Evolutionary conservation across 148 eudicot species (phyloP).

Genomic region (Camellia lanceoleosa): DNA sequence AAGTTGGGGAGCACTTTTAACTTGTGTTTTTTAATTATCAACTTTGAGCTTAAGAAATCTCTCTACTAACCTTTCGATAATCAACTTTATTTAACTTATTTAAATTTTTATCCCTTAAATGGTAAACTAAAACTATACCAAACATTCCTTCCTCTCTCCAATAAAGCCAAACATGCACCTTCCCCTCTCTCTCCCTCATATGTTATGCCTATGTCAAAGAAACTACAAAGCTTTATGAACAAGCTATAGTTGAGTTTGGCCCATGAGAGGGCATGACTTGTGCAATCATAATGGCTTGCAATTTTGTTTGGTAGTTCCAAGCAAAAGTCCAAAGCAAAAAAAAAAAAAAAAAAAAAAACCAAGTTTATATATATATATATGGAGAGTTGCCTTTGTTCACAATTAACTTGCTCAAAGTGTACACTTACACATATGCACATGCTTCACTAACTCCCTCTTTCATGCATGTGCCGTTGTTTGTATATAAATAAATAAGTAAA

Average conservation of each 20-base stretch:
- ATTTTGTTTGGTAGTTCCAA: constrained; percentile 13
- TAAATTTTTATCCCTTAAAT: no score
- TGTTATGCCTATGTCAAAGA: background rate
- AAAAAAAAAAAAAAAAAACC: background rate
- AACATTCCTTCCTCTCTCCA: background rate
- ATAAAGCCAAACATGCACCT: background rate
- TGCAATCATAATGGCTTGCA: constrained; percentile 40
- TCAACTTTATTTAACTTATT: no score
- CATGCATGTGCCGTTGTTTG: constrained; percentile 29
- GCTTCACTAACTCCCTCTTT: constrained; percentile 1
- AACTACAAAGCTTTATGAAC: constrained; percentile 29
- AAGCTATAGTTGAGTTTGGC: constrained; percentile 28
- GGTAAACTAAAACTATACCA: no score
- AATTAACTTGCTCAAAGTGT: constrained; percentile 26
- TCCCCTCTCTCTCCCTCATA: constrained; percentile 12
- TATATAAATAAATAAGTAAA: background rate
- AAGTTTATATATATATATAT: background rate
- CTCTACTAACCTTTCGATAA: no score
- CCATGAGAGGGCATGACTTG: constrained; percentile 37
- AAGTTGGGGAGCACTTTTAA: no score
- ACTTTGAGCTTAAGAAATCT: no score
- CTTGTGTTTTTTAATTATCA: no score
- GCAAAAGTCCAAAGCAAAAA: constrained; percentile 20
- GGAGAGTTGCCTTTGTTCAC: constrained; percentile 31
- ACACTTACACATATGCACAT: constrained; percentile 27